Conservation (phyloP, 371 early-diverging fungal species). For the Syncephalastrum racemosum region DNA sequence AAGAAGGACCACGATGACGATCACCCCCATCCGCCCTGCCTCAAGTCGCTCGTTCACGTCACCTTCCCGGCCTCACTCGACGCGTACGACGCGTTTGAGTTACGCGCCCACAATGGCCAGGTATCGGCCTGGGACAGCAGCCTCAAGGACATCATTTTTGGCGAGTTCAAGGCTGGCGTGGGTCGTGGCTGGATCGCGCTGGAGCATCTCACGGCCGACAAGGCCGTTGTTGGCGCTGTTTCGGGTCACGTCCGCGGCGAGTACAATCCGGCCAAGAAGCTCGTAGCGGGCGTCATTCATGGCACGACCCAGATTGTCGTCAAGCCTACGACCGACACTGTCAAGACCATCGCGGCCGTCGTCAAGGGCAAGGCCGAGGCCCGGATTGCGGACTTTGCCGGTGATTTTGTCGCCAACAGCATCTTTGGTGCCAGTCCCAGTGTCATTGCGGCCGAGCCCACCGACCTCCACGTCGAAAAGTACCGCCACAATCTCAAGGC, state of each 20-base stretch:
- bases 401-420: slow-evolving; percentile 17
- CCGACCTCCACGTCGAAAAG: slow-evolving; percentile 22
- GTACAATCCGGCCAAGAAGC: slow-evolving; percentile 4
- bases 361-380: slow-evolving; percentile 5
- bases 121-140: slow-evolving; percentile 7
- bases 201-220: slow-evolving; percentile 17
- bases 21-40: slow-evolving; percentile 8
- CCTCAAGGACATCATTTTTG: slow-evolving; percentile 13
- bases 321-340: slow-evolving; percentile 5
- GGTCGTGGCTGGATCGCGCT: slow-evolving; percentile 20
- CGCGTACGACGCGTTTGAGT: slow-evolving; percentile 12
- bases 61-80: slow-evolving; percentile 16
- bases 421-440: slow-evolving; percentile 8
- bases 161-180: slow-evolving; percentile 18
- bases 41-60: slow-evolving; percentile 15
- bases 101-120: slow-evolving; percentile 11
- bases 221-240: slow-evolving; percentile 12
- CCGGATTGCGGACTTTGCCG: slow-evolving; percentile 12
- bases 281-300: slow-evolving; percentile 8
- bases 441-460: slow-evolving; percentile 20
- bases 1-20: too few species aligned
- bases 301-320: slow-evolving; percentile 12
- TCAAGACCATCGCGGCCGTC: background rate
- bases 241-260: slow-evolving; percentile 14
- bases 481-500: slow-evolving; percentile 18